Percentiles rank a stretch among this genome's conserved stretches.
Evolutionary conservation across 495 filamentous ascomycete species (phyloP).

Genomic region (Rhizodiscina lignyota): DNA sequence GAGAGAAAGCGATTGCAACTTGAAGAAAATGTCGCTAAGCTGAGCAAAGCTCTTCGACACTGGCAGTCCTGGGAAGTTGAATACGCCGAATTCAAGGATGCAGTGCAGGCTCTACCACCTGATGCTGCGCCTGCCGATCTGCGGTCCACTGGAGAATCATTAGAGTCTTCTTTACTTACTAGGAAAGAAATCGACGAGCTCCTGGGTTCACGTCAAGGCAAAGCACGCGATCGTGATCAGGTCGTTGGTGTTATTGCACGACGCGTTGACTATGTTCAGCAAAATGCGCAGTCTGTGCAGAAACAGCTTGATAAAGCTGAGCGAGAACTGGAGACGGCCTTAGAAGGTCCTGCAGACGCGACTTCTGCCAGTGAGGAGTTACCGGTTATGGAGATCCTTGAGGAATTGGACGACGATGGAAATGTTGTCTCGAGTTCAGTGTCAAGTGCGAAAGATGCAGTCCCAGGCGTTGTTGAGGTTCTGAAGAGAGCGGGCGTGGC

Average conservation of each 20-base stretch:
- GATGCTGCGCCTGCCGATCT: constrained; percentile 31
- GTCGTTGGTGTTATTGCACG: constrained; percentile 55
- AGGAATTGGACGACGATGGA: constrained; percentile 83
- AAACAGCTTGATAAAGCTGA: constrained; percentile 54
- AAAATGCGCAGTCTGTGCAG: constrained; percentile 53
- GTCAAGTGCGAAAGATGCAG: constrained; percentile 15
- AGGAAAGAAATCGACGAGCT: constrained; percentile 41
- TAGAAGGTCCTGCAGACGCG: background rate
- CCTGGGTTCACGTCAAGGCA: constrained; percentile 38
- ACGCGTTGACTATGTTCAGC: constrained; percentile 72
- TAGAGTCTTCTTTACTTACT: background rate
- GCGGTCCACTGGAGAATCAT: constrained; percentile 21
- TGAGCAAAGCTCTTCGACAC: constrained; percentile 59
- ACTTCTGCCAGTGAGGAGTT: too few relatives aligned
- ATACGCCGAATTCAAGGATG: constrained; percentile 75
- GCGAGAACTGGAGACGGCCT: constrained; percentile 35
- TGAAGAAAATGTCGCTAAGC: constrained; percentile 56
- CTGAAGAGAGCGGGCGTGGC: constrained; percentile 3
- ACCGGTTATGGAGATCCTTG: constrained; percentile 71
- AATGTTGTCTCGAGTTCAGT: constrained; percentile 46
- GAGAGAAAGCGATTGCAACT: constrained; percentile 61
- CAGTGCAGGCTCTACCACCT: constrained; percentile 40
- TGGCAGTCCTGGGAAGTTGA: constrained; percentile 86
- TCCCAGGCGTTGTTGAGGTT: background rate
- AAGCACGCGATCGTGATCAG: constrained; percentile 32